These are phyloP conservation scores for Cercospora zeae-maydis DNA, from an alignment of 2,329 filamentous ascomycete species.

Conservation along the genomic window DNA sequence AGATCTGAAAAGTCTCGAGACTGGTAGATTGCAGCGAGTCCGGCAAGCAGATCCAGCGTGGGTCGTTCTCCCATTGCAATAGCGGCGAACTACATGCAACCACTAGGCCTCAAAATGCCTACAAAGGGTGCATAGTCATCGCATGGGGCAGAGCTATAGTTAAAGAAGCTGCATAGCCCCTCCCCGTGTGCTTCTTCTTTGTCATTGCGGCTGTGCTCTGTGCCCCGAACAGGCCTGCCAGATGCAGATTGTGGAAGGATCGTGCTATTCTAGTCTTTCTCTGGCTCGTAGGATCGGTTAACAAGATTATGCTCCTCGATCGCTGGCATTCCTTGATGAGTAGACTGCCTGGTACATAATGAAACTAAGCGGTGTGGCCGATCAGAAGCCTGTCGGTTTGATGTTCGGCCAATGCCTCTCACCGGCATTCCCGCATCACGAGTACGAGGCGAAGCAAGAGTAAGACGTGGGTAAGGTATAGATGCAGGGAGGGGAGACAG, in stretches of 20 bases:
- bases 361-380: neutral
- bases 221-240: neutral
- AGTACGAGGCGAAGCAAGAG: neutral
- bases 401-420: neutral
- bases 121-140: neutral
- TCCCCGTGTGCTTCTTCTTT: neutral
- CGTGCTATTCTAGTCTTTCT: conserved; percentile 4
- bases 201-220: conserved; percentile 6
- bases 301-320: neutral
- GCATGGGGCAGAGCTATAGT: neutral
- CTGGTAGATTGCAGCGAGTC: conserved; percentile 22
- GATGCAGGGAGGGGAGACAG: neutral
- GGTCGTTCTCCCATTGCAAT: conserved; percentile 20
- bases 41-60: conserved; percentile 19
- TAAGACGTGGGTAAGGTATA: neutral
- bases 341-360: neutral
- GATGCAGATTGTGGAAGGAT: neutral
- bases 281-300: no score
- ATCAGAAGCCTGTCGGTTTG: neutral
- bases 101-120: neutral
- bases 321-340: neutral
- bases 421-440: neutral
- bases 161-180: neutral
- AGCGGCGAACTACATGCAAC: conserved; percentile 2
- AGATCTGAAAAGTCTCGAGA: conserved; percentile 27